A percentile compares a stretch with the other conserved stretches of the same genome.
These are phyloP conservation scores for Aphanomyces stellatus DNA, from an alignment of 352 stramenopile species.

Conservation along the genomic window DNA sequence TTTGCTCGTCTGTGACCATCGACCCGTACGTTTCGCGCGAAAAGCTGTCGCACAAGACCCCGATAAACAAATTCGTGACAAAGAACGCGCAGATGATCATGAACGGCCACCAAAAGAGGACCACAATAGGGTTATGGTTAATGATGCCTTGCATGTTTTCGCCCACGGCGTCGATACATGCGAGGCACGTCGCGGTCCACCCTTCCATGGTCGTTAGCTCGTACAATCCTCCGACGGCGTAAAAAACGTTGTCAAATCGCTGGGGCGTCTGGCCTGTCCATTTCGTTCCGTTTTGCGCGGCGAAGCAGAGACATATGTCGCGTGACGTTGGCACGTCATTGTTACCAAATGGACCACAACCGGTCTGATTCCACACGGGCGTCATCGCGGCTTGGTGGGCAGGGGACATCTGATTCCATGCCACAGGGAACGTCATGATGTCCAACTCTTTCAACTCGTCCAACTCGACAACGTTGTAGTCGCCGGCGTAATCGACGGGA, in stretches of 20 bases:
- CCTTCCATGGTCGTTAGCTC: constrained; percentile 91
- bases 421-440: constrained; percentile 35
- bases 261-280: constrained; percentile 37
- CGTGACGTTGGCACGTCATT: constrained; percentile 32
- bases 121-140: constrained; percentile 71
- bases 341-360: constrained; percentile 29
- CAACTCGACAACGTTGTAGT: constrained; percentile 10
- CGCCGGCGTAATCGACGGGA: constrained; percentile 8
- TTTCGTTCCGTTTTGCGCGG: constrained; percentile 23
- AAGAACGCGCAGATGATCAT: constrained; percentile 92
- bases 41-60: constrained; percentile 93
- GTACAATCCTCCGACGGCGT: constrained; percentile 80
- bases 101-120: constrained; percentile 85
- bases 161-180: constrained; percentile 69
- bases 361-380: constrained; percentile 23
- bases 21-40: constrained; percentile 61
- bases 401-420: constrained; percentile 29
- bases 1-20: constrained; percentile 77
- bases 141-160: constrained; percentile 89
- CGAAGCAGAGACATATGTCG: constrained; percentile 61
- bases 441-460: constrained; percentile 23
- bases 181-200: constrained; percentile 89
- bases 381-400: constrained; percentile 42
- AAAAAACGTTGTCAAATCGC: constrained; percentile 81
- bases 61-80: constrained; percentile 90